A percentile compares a stretch with the other conserved stretches of the same genome.
phyloP scores from a whole-genome alignment of 495 filamentous ascomycete species.

The Acidomyces sp. region DNA sequence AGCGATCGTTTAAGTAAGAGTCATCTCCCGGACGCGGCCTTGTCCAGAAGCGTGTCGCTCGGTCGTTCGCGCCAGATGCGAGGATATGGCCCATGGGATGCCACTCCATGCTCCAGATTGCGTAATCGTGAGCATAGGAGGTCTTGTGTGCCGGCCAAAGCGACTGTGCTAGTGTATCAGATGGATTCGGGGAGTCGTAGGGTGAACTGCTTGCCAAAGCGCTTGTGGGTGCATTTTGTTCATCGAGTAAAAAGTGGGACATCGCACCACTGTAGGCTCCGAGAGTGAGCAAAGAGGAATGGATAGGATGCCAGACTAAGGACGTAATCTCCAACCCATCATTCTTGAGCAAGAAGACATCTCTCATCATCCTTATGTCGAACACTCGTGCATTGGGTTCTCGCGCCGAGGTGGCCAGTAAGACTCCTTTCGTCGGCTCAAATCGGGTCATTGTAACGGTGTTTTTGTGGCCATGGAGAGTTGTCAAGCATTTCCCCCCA shows the following conservation, averaged over 20 bases:
- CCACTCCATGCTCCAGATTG: slow-evolving; percentile 96
- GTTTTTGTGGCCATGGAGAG: slow-evolving; percentile 94
- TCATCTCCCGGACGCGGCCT: slow-evolving; percentile 75
- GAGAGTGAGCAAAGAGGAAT: slow-evolving; percentile 75
- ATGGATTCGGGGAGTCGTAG: slow-evolving; percentile 69
- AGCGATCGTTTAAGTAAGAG: slow-evolving; percentile 71
- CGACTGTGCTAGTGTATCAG: slow-evolving; percentile 64
- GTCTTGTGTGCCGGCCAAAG: slow-evolving; percentile 79
- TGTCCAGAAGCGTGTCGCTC: slow-evolving; percentile 92
- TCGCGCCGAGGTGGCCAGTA: slow-evolving; percentile 81
- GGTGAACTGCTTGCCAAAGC: slow-evolving; percentile 54
- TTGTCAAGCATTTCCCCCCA: slow-evolving; percentile 74
- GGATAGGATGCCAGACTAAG: slow-evolving; percentile 84
- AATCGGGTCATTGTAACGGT: slow-evolving; percentile 83
- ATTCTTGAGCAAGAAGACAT: slow-evolving; percentile 78
- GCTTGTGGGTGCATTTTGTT: slow-evolving; percentile 68
- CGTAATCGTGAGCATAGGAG: slow-evolving; percentile 77
- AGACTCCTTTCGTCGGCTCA: slow-evolving; percentile 64
- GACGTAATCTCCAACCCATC: slow-evolving; percentile 94
- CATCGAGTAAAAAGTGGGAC: slow-evolving; percentile 84
- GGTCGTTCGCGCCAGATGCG: slow-evolving; percentile 96
- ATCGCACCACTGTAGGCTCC: slow-evolving; percentile 80
- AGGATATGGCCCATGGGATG: slow-evolving; percentile 92
- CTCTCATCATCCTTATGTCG: slow-evolving; percentile 95
- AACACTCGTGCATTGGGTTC: slow-evolving; percentile 87